Conservation (phyloP, 106 monocot species). For the Phalaenopsis equestris region DNA sequence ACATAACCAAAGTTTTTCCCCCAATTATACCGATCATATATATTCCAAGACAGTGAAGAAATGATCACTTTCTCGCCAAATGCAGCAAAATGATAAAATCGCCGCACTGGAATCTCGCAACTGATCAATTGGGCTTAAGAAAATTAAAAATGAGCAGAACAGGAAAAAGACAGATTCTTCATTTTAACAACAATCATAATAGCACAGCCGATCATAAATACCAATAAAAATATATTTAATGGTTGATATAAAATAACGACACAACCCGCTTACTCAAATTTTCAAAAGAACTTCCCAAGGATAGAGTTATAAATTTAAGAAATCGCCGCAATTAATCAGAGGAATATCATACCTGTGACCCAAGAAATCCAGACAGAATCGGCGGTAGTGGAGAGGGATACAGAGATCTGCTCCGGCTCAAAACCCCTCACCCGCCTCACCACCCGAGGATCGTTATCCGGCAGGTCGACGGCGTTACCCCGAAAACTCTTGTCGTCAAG, state of each 20-base stretch:
- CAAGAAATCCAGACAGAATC: conserved; percentile 83
- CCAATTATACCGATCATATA: background rate
- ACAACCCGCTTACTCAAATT: background rate
- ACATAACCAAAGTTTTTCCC: background rate
- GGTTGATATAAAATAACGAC: background rate
- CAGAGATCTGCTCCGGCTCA: conserved; percentile 81
- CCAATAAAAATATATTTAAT: background rate
- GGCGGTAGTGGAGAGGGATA: conserved; percentile 49
- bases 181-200: background rate
- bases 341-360: conserved; percentile 39
- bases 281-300: background rate
- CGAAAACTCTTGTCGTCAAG: conserved; percentile 37
- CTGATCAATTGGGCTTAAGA: too few relatives aligned
- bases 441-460: conserved; percentile 58
- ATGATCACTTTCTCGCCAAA: background rate
- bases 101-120: background rate
- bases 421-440: conserved; percentile 38
- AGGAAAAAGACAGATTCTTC: background rate
- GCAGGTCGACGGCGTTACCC: conserved; percentile 65
- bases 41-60: too few relatives aligned
- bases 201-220: background rate
- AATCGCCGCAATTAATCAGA: background rate
- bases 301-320: background rate
- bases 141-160: background rate
- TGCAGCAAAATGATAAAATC: background rate